Conservation (phyloP, 2,329 filamentous ascomycete species). For the Thermomyces lanuginosus region DNA sequence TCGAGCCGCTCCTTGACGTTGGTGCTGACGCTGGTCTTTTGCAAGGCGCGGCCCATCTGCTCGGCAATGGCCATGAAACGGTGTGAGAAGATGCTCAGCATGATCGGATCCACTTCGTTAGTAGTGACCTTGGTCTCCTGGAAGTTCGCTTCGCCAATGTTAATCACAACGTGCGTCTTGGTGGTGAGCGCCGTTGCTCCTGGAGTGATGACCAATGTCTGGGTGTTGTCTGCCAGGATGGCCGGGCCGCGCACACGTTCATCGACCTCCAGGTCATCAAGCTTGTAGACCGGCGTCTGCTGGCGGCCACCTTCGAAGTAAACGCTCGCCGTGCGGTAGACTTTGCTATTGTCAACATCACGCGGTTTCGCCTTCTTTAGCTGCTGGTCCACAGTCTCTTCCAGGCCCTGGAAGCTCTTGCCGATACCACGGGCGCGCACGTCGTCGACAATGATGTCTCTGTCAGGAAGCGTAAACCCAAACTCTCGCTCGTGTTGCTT, state of each 20-base stretch:
- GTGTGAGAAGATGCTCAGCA: conserved; percentile 64
- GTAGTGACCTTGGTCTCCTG: conserved; percentile 32
- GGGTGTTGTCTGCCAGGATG: conserved; percentile 56
- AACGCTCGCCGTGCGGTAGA: conserved; percentile 50
- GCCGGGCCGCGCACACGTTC: conserved; percentile 63
- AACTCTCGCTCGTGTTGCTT: conserved; percentile 85
- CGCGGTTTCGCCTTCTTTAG: conserved; percentile 51
- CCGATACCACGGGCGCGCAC: conserved; percentile 77
- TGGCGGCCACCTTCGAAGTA: conserved; percentile 71
- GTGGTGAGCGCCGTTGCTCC: conserved; percentile 55
- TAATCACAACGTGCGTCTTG: conserved; percentile 71
- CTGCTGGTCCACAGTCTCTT: conserved; percentile 72
- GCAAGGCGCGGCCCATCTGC: conserved; percentile 63
- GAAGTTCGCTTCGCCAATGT: conserved; percentile 43
- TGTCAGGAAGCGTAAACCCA: conserved; percentile 69
- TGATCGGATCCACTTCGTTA: conserved; percentile 54
- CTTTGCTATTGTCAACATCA: conserved; percentile 43
- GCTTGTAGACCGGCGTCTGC: conserved; percentile 68
- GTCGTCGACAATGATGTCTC: conserved; percentile 81
- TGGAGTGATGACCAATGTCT: conserved; percentile 72
- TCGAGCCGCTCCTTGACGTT: conserved; percentile 66
- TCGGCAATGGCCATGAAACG: conserved; percentile 76
- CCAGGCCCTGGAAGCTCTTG: conserved; percentile 64
- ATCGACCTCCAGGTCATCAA: conserved; percentile 56
- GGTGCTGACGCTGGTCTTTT: conserved; percentile 64